Conservation (phyloP, 108 stramenopile genomes). For the Pseudonitzschia pungens region DNA sequence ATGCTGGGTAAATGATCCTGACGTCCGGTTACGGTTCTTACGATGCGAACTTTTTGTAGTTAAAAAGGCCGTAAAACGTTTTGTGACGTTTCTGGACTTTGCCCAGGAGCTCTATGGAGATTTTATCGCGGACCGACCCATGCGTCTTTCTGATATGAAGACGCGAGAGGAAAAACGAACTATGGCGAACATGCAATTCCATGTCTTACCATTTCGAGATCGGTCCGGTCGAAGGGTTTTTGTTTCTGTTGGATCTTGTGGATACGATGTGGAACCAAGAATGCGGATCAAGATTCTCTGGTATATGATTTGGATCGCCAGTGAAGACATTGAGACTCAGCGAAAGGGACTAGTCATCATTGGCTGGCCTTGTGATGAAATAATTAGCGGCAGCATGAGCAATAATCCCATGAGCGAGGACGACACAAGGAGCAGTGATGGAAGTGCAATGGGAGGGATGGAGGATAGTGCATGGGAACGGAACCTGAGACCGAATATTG, state of each 20-base stretch:
- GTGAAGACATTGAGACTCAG: slow-evolving; percentile 1
- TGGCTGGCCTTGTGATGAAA: not conserved
- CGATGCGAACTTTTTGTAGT: not conserved
- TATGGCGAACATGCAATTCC: not conserved
- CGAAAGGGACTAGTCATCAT: not conserved
- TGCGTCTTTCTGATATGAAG: not conserved
- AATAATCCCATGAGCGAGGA: not conserved
- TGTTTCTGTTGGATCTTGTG: not conserved
- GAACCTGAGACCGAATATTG: not conserved
- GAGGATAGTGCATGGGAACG: not conserved
- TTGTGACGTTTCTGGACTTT: slow-evolving; percentile 23
- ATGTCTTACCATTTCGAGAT: slow-evolving; percentile 10
- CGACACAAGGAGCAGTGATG: not conserved
- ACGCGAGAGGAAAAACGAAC: not conserved
- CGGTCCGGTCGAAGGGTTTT: not conserved
- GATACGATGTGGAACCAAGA: slow-evolving; percentile 2
- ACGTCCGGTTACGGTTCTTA: slow-evolving; percentile 23
- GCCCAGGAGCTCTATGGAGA: slow-evolving; percentile 23
- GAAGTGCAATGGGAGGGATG: not conserved
- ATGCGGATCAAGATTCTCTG: not conserved
- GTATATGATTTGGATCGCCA: not conserved
- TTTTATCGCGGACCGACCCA: slow-evolving; percentile 5
- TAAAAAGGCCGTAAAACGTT: slow-evolving; percentile 10
- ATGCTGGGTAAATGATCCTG: slow-evolving; percentile 1
- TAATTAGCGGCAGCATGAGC: not conserved